Evolutionary conservation across 2,329 filamentous ascomycete genomes (phyloP).

Genomic region (Amesomyces nigricolor): DNA sequence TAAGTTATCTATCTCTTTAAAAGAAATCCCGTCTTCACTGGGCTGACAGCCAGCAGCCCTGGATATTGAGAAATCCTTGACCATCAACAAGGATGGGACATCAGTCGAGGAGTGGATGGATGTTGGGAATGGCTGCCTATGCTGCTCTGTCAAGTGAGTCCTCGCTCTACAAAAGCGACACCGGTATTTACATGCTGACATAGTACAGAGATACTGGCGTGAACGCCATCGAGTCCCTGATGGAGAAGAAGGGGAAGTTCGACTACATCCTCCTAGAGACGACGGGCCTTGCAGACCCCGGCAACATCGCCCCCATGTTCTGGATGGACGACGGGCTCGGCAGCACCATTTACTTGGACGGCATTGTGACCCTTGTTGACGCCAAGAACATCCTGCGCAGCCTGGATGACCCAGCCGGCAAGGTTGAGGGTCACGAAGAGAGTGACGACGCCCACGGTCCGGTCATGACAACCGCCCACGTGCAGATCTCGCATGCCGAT

Average conservation of each 20-base stretch:
- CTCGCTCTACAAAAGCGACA: too few relatives aligned
- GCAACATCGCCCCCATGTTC: constrained; percentile 91
- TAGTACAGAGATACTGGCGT: constrained; percentile 73
- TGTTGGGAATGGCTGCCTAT: constrained; percentile 93
- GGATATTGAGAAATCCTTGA: constrained; percentile 94
- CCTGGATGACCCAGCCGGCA: constrained; percentile 64
- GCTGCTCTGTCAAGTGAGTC: constrained; percentile 85
- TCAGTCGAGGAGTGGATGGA: constrained; percentile 93
- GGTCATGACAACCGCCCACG: constrained; percentile 82
- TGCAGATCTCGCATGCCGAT: constrained; percentile 96
- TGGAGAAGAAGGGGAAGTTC: constrained; percentile 89
- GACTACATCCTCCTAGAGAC: constrained; percentile 98
- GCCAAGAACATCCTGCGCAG: constrained; percentile 84
- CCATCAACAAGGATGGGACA: constrained; percentile 76
- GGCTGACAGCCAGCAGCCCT: constrained; percentile 50
- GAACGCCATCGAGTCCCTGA: constrained; percentile 88
- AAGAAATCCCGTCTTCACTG: constrained; percentile 4
- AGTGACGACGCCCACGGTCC: constrained; percentile 51
- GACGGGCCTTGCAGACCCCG: constrained; percentile 89
- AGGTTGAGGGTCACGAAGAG: constrained; percentile 48
- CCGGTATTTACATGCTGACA: neutral
- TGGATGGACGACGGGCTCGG: constrained; percentile 96
- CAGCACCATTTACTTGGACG: constrained; percentile 92
- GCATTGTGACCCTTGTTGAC: constrained; percentile 92
- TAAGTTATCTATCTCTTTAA: constrained; percentile 12